phyloP scores from a whole-genome alignment of 1,284 basidiomycete genomes.

The Inonotus obliquus region DNA sequence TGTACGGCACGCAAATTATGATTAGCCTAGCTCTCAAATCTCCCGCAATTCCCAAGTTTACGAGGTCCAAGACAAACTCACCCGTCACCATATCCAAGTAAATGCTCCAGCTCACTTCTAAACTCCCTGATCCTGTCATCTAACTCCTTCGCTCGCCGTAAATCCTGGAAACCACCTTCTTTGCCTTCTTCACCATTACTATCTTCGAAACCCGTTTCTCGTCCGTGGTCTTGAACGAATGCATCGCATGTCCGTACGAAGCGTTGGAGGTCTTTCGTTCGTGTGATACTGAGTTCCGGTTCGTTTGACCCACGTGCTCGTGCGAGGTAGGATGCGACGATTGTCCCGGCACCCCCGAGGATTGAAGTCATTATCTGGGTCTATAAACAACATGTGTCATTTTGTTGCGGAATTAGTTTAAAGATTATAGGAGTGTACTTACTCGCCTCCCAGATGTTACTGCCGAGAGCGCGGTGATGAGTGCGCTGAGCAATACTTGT shows the following conservation, averaged over 20 bases:
- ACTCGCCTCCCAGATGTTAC: constrained; percentile 37
- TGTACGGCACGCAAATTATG: background rate
- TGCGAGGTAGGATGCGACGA: constrained; percentile 67
- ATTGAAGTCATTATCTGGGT: constrained; percentile 29
- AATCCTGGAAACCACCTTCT: background rate
- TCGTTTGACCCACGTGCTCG: constrained; percentile 61
- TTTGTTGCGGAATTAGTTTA: background rate
- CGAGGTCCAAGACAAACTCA: background rate
- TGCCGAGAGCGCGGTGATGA: constrained; percentile 63
- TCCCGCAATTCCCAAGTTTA: background rate
- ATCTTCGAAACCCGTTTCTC: constrained; percentile 22
- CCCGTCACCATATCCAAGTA: constrained; percentile 16
- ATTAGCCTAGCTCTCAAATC: background rate
- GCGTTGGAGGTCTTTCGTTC: constrained; percentile 54
- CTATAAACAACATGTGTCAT: constrained; percentile 17
- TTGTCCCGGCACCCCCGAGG: constrained; percentile 53
- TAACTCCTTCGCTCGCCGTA: background rate
- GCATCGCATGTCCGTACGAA: constrained; percentile 57
- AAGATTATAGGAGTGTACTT: too few species aligned
- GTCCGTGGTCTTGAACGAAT: constrained; percentile 54
- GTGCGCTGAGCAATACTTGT: constrained; percentile 57
- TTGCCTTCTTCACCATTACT: background rate
- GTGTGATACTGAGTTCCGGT: constrained; percentile 53
- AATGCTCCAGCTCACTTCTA: constrained; percentile 9
- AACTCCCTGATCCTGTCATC: constrained; percentile 7